Base-by-base conservation (phyloP, 1,284 basidiomycete species). In the Apiotrichum gamsii region DNA sequence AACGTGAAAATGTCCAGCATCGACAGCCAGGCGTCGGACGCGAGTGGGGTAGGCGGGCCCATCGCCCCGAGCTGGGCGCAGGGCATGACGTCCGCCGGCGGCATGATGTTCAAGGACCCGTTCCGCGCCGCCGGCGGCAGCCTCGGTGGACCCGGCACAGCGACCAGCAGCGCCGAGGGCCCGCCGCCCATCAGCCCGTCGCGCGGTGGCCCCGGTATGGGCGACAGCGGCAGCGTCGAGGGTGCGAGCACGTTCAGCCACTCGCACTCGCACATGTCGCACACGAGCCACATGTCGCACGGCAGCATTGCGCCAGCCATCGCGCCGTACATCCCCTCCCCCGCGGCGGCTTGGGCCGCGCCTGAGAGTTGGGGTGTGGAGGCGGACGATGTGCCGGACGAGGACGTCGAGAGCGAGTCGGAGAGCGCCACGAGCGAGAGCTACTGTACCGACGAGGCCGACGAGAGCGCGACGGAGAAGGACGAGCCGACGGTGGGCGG, bases 301-400 rank as follows among this genome's bases (percentile, higher is more conserved):
- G 30, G 35, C 1, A 16, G 24, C 15, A 15, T 33, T 2, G 47
- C 45, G 4, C 51, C 51, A 0, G 43, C 51, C 1, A 42, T 50
- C 14, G 31, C 49, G 15, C 49, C 58, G 9, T 41, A 52, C 9
- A 45, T 38, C 3, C 36, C 52, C 1, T n/a, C 49, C 0, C 42
- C 50, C 5, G 52, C 52, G 0, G 69, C 70, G 2, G 72, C 74
- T 4, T 78, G 76, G 76, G 73, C 73, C 1, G 75, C 76, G 0
- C 77, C 77, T 2, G 76, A 78, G 49, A 75, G 73, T 13, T 78
- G 77, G 77, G 76, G 75, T 14, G 77, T 78, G 14, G 75, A 77
- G 54, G 72, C 63, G 1, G 75, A 75, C 34, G 72, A 69, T 20
- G 68, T 65, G 19, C 51, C 40, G 13, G 52, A 52, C 8, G 65